Conservation (phyloP, 805 yeast species). For the Kazachstania martiniae region DNA sequence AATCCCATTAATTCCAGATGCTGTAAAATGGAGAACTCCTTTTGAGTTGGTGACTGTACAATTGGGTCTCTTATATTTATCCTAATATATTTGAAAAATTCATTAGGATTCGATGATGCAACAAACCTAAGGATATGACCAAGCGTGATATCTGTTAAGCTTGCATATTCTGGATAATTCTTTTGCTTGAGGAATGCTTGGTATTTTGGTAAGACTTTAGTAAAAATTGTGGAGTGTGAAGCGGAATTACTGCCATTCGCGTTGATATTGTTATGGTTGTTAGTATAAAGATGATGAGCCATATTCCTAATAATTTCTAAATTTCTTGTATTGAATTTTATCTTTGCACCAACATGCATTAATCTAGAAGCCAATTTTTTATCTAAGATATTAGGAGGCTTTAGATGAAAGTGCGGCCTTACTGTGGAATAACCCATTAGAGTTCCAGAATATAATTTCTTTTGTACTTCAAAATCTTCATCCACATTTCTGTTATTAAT, state of each 20-base stretch:
- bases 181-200: conserved; percentile 10
- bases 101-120: conserved; percentile 41
- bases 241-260: too few relatives aligned
- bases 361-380: conserved; percentile 20
- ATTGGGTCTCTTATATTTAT: conserved; percentile 7
- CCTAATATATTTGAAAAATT: conserved; percentile 28
- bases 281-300: conserved; percentile 3
- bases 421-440: conserved; percentile 26
- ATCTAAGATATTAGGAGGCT: conserved; percentile 25
- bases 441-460: conserved; percentile 13
- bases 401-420: conserved; percentile 27
- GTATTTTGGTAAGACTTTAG: conserved; percentile 11
- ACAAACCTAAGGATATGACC: conserved; percentile 32
- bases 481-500: neutral
- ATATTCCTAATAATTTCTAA: conserved; percentile 26
- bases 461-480: conserved; percentile 3
- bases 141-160: conserved; percentile 12
- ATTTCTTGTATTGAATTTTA: conserved; percentile 26
- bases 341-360: conserved; percentile 20
- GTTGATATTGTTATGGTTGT: neutral
- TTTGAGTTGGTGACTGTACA: neutral
- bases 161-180: conserved; percentile 6
- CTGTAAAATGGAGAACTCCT: conserved; percentile 6
- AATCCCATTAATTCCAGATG: conserved; percentile 37
- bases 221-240: conserved; percentile 3